Conservation (phyloP, 2,329 filamentous ascomycete genomes). For the Neurospora sp. region DNA sequence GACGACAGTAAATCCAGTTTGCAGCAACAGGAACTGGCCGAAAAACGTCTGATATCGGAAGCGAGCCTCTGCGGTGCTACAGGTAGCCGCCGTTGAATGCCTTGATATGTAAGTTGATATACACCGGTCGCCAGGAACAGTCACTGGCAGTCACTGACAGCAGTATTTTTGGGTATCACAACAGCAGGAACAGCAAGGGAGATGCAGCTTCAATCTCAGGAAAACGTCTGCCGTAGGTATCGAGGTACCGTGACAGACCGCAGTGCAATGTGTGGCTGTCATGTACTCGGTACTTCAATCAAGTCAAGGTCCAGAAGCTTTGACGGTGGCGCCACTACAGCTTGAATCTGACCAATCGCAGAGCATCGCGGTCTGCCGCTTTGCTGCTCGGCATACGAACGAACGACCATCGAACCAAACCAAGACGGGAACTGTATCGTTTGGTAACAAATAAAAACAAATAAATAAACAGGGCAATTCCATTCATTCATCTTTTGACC, state of each 20-base stretch:
- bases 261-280: neutral
- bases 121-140: neutral
- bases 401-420: neutral
- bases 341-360: neutral
- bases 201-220: neutral
- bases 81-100: neutral
- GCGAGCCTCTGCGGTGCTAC: neutral
- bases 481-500: neutral
- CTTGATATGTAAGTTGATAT: neutral
- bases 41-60: neutral
- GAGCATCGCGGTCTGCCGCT: neutral
- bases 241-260: neutral
- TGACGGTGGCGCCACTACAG: neutral
- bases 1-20: neutral
- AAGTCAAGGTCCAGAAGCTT: neutral
- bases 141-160: neutral
- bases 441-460: neutral
- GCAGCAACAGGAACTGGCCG: neutral
- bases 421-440: neutral
- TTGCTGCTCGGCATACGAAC: neutral
- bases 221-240: neutral
- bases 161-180: neutral
- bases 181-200: neutral
- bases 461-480: neutral
- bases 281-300: neutral